A percentile compares a stretch with the other conserved stretches of the same genome.
phyloP scores from a whole-genome alignment of 2,329 filamentous ascomycete species.

The Colletotrichum godetiae region DNA sequence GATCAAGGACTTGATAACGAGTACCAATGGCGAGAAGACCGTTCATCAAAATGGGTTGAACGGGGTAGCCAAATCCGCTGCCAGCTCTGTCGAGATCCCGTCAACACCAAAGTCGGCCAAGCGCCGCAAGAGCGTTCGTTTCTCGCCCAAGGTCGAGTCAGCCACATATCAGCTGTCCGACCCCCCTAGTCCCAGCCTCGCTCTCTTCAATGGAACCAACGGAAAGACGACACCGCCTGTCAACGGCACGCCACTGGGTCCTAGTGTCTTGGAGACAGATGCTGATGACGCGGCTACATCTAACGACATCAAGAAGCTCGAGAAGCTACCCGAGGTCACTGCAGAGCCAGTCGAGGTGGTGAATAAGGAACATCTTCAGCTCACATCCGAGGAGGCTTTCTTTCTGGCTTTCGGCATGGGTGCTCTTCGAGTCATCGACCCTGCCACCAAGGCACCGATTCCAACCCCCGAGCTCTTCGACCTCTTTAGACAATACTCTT shows the following conservation, averaged over 20 bases:
- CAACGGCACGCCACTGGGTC: conserved; percentile 13
- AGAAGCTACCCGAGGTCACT: not conserved
- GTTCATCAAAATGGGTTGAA: conserved; percentile 4
- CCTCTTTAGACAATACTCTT: conserved; percentile 76
- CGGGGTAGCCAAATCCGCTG: conserved; percentile 1
- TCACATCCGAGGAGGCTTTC: conserved; percentile 91
- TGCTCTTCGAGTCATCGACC: conserved; percentile 71
- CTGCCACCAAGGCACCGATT: conserved; percentile 56
- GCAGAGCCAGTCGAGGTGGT: conserved; percentile 43
- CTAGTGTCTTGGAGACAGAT: conserved; percentile 16
- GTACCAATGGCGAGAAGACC: conserved; percentile 5
- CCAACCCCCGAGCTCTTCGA: conserved; percentile 68
- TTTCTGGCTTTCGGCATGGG: conserved; percentile 88
- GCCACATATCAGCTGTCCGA: conserved; percentile 67
- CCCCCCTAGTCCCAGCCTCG: conserved; percentile 60
- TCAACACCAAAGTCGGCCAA: conserved; percentile 44
- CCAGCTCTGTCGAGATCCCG: conserved; percentile 17
- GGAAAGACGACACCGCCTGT: conserved; percentile 29
- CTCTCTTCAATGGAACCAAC: conserved; percentile 39
- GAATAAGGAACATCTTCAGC: conserved; percentile 86
- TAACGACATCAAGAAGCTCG: not conserved
- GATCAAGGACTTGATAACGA: conserved; percentile 35
- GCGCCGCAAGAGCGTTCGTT: conserved; percentile 74
- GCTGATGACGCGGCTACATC: not conserved
- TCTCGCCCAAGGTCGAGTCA: conserved; percentile 75